These are phyloP conservation scores for Pseudocercospora macadamiae DNA, from an alignment of 2,329 filamentous ascomycete species.

Conservation along the genomic window DNA sequence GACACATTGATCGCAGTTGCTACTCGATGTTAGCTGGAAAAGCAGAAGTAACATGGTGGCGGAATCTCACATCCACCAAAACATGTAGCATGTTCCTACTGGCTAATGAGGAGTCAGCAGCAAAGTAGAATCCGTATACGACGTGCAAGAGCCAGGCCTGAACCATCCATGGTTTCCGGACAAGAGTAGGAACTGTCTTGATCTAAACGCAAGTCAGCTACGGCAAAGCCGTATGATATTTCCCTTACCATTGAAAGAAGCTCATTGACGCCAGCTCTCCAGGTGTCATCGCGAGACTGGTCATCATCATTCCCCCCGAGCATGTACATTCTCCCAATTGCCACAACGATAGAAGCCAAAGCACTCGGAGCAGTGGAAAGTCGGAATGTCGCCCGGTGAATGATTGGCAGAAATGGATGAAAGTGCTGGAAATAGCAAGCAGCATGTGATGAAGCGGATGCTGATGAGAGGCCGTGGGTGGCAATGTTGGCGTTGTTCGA, in stretches of 20 bases:
- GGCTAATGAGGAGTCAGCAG: constrained; percentile 3
- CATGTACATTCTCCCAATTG: constrained; percentile 1
- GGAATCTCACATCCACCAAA: neutral
- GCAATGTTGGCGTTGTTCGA: too few relatives aligned
- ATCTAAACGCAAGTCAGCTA: neutral
- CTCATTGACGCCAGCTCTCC: constrained; percentile 1
- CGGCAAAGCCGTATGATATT: neutral
- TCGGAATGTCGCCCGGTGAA: constrained; percentile 2
- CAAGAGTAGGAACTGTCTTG: neutral
- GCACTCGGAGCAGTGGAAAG: neutral
- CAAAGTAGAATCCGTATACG: constrained; percentile 10
- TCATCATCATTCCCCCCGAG: neutral
- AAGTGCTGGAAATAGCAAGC: constrained; percentile 9
- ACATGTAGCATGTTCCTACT: constrained; percentile 7
- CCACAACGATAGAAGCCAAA: constrained; percentile 7
- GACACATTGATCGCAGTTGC: constrained; percentile 8
- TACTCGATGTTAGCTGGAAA: neutral
- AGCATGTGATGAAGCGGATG: neutral
- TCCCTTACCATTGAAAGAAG: constrained; percentile 7
- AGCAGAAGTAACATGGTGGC: too few relatives aligned
- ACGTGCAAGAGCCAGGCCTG: constrained; percentile 7
- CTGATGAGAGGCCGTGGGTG: neutral
- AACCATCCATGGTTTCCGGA: neutral
- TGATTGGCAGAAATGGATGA: constrained; percentile 8
- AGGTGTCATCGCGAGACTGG: neutral